Percentiles rank a stretch among this genome's conserved stretches.
Conservation (phyloP, 768 basidiomycete species). For the Xerocomellus chrysenteron region DNA sequence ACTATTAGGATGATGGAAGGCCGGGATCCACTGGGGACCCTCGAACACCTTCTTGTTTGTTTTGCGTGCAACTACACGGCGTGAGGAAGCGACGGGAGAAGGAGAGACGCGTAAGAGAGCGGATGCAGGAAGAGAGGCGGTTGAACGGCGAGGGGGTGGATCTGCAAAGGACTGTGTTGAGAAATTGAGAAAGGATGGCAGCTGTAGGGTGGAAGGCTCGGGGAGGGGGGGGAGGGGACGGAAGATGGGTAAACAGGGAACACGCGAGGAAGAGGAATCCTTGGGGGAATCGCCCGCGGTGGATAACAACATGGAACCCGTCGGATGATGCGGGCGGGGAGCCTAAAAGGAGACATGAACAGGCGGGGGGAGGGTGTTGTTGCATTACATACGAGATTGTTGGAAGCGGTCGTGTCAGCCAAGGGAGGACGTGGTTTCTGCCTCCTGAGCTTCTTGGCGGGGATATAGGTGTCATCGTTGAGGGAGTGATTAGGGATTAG, state of each 20-base stretch:
- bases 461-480: conserved; percentile 16
- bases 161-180: conserved; percentile 21
- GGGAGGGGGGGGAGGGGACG: conserved; percentile 36
- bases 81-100: conserved; percentile 16
- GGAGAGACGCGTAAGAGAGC: conserved; percentile 15
- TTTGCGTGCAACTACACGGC: conserved; percentile 10
- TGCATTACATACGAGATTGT: conserved; percentile 29
- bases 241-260: conserved; percentile 14
- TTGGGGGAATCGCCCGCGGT: conserved; percentile 4
- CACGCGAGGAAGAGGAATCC: conserved; percentile 18
- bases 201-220: conserved; percentile 37
- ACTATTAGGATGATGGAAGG: conserved; percentile 50
- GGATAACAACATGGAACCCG: conserved; percentile 18
- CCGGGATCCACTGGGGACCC: conserved; percentile 36
- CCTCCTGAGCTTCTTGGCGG: conserved; percentile 26
- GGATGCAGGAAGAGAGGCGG: conserved; percentile 17
- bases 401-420: conserved; percentile 31
- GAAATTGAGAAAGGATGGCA: conserved; percentile 39
- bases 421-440: conserved; percentile 32
- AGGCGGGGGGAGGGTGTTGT: conserved; percentile 1
- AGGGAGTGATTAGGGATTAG: conserved; percentile 26
- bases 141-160: conserved; percentile 2
- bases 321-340: conserved; percentile 12
- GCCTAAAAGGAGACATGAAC: conserved; percentile 16
- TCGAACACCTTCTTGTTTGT: conserved; percentile 22